Percentiles rank a stretch among this genome's conserved stretches.
Evolutionary conservation across 1,284 basidiomycete genomes (phyloP).

Genomic region (Anthracocystis walkeri): DNA sequence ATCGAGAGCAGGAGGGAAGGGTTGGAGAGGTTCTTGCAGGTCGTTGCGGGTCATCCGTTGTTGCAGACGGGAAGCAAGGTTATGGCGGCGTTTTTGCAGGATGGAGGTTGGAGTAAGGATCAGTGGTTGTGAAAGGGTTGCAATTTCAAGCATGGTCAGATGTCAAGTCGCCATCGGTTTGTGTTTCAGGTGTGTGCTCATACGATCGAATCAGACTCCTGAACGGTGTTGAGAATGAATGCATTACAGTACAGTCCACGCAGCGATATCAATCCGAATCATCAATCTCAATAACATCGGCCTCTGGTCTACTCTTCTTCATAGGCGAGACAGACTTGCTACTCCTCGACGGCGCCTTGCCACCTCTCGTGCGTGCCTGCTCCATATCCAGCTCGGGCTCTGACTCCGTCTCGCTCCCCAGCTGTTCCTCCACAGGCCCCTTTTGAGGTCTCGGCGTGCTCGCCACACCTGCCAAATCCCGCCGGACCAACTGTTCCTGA

Average conservation of each 20-base stretch:
- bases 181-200: not conserved
- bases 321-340: conserved; percentile 18
- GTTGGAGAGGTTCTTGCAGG: conserved; percentile 91
- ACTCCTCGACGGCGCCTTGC: not conserved
- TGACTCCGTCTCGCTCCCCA: conserved; percentile 39
- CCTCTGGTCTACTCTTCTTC: conserved; percentile 1
- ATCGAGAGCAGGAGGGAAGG: conserved; percentile 93
- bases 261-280: conserved; percentile 31
- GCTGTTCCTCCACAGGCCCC: not conserved
- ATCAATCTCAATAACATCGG: conserved; percentile 35
- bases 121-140: conserved; percentile 41
- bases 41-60: conserved; percentile 96
- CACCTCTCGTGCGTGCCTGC: not conserved
- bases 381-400: conserved; percentile 30
- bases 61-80: conserved; percentile 99
- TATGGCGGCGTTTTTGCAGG: conserved; percentile 91
- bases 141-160: not conserved
- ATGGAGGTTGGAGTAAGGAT: conserved; percentile 68
- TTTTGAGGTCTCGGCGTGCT: not conserved
- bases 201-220: not conserved
- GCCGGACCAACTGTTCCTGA: not conserved
- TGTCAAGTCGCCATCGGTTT: too few relatives aligned
- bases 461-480: not conserved
- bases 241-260: too few relatives aligned
- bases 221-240: not conserved